phyloP scores from a whole-genome alignment of 495 filamentous ascomycete species.

The Xylaria cubensis region DNA sequence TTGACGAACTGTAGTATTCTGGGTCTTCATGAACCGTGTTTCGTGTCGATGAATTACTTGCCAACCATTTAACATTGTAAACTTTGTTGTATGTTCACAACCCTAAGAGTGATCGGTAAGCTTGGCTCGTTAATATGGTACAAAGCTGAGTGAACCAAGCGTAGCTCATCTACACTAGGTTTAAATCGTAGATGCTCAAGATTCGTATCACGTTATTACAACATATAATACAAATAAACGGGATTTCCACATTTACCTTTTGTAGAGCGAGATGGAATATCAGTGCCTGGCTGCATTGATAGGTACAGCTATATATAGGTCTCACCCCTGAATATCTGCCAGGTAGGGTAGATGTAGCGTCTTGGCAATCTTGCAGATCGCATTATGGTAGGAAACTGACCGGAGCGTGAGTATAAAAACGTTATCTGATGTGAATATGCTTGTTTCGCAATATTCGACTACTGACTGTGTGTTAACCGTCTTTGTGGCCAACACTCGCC shows the following conservation, averaged over 20 bases:
- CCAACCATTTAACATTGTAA: neutral
- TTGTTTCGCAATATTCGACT: neutral
- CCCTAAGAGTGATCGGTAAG: neutral
- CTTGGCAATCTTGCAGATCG: neutral
- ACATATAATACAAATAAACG: neutral
- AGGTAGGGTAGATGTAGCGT: neutral
- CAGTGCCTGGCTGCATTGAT: neutral
- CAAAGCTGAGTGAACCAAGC: neutral
- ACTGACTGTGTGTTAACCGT: neutral
- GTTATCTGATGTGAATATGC: neutral
- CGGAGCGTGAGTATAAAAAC: neutral
- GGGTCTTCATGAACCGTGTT: neutral
- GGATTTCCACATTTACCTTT: neutral
- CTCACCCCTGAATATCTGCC: neutral
- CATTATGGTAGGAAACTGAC: neutral
- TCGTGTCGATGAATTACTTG: neutral
- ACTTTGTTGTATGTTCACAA: neutral
- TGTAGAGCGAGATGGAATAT: neutral
- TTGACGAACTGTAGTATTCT: neutral
- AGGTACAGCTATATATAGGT: slow-evolving; percentile 7
- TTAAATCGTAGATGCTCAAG: neutral
- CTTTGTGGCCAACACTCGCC: neutral
- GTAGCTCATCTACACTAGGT: neutral
- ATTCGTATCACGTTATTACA: neutral
- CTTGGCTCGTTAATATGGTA: neutral